phyloP scores from a whole-genome alignment of 208 protist species.

The Acanthamoeba lenticulata region DNA sequence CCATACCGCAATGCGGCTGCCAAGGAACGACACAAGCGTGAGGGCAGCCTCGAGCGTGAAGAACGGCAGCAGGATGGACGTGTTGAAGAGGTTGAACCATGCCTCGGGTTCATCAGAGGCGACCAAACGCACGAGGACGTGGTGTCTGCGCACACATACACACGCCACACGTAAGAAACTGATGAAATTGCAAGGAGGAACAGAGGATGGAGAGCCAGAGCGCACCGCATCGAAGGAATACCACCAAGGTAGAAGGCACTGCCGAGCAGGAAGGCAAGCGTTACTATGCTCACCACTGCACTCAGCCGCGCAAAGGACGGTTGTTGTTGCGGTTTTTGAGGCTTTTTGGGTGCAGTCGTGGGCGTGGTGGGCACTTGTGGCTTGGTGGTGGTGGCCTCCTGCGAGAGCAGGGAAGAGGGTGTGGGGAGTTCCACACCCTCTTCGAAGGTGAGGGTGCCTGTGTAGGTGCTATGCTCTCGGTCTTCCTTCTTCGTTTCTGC shows the following conservation, averaged over 20 bases:
- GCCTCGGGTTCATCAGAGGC: conserved; percentile 2
- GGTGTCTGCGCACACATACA: neutral
- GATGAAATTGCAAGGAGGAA: neutral
- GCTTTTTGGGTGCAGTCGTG: neutral
- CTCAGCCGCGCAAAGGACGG: neutral
- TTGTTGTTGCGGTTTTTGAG: neutral
- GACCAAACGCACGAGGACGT: neutral
- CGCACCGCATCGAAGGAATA: neutral
- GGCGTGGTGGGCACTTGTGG: neutral
- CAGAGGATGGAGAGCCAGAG: neutral
- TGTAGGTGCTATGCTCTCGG: neutral
- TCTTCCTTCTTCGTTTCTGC: neutral
- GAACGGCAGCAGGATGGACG: neutral
- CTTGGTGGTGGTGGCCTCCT: neutral
- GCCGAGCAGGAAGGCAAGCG: neutral
- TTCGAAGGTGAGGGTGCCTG: conserved; percentile 25
- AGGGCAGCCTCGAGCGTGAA: conserved; percentile 9
- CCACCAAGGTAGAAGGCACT: neutral
- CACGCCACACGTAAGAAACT: neutral
- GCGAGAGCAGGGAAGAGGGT: neutral
- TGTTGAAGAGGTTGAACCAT: neutral
- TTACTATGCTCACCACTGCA: neutral
- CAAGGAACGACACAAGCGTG: neutral
- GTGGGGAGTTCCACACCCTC: neutral
- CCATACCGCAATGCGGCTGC: neutral